Evolutionary conservation across 2,329 filamentous ascomycete genomes (phyloP).

Genomic region (Byssothecium circinans): DNA sequence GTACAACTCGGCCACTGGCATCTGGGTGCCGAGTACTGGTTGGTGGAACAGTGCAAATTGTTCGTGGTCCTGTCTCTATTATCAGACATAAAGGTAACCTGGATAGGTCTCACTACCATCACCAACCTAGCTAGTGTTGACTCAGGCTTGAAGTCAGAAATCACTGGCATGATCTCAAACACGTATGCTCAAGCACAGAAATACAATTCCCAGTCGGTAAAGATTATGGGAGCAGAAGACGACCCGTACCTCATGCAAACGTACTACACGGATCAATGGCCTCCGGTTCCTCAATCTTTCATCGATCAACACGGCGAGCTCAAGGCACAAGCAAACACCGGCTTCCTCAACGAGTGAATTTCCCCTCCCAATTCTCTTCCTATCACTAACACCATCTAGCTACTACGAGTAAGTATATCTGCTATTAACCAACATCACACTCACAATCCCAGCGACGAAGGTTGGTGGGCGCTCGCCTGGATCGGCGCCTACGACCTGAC

Average conservation of each 20-base stretch:
- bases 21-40: constrained; percentile 7
- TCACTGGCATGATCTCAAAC: constrained; percentile 1
- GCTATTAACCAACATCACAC: constrained; percentile 35
- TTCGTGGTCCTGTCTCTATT: not conserved
- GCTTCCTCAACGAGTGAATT: constrained; percentile 5
- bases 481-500: constrained; percentile 61
- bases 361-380: too few relatives aligned
- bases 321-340: not conserved
- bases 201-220: constrained; percentile 2
- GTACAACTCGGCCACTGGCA: constrained; percentile 5
- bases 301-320: not conserved
- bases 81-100: not conserved
- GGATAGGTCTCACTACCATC: constrained; percentile 3
- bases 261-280: constrained; percentile 3
- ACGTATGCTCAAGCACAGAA: constrained; percentile 1
- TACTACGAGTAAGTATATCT: constrained; percentile 31
- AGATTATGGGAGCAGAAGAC: not conserved
- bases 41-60: constrained; percentile 11
- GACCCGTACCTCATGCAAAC: constrained; percentile 7
- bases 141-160: not conserved
- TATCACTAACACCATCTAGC: not conserved
- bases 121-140: constrained; percentile 2
- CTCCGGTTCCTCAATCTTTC: constrained; percentile 1
- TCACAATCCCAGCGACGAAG: constrained; percentile 61
- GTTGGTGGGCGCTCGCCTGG: constrained; percentile 66